Percentiles rank a stretch among this genome's conserved stretches.
phyloP scores from a whole-genome alignment of 345 rosid species.

The Toxicodendron radicans region DNA sequence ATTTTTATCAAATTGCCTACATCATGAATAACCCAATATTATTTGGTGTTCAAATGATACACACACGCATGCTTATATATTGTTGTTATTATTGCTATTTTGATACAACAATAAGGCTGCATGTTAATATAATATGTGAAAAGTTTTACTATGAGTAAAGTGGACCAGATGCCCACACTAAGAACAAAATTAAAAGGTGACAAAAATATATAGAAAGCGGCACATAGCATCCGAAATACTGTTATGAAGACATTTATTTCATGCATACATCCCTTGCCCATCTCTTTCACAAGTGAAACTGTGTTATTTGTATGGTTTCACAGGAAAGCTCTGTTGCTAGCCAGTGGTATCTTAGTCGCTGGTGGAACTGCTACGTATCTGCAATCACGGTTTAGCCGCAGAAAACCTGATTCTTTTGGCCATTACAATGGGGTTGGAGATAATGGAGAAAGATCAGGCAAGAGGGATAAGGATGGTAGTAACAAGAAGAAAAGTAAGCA shows the following conservation, averaged over 20 bases:
- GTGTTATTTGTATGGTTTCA: conserved; percentile 15
- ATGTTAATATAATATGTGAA: too few species aligned
- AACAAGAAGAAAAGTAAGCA: conserved; percentile 37
- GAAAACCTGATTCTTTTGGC: conserved; percentile 38
- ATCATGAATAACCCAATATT: not conserved
- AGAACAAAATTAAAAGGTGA: too few species aligned
- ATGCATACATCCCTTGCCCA: not conserved
- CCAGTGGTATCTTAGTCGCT: conserved; percentile 76
- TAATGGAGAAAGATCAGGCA: conserved; percentile 39
- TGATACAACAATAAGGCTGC: too few species aligned
- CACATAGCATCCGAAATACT: not conserved
- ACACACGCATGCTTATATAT: too few species aligned
- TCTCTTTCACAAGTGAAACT: not conserved
- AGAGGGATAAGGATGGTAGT: conserved; percentile 29
- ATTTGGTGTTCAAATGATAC: not conserved
- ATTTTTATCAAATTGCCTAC: not conserved
- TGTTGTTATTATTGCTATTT: too few species aligned
- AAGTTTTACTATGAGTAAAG: too few species aligned
- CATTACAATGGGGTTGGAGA: conserved; percentile 51
- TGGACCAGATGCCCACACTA: too few species aligned
- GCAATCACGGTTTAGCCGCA: conserved; percentile 49
- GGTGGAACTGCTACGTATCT: conserved; percentile 86
- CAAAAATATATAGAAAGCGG: too few species aligned
- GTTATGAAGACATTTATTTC: not conserved
- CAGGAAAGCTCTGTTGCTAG: conserved; percentile 83